These are phyloP conservation scores for Ambrosia hybrid DNA, from an alignment of 140 eudicot species.

Conservation along the genomic window DNA sequence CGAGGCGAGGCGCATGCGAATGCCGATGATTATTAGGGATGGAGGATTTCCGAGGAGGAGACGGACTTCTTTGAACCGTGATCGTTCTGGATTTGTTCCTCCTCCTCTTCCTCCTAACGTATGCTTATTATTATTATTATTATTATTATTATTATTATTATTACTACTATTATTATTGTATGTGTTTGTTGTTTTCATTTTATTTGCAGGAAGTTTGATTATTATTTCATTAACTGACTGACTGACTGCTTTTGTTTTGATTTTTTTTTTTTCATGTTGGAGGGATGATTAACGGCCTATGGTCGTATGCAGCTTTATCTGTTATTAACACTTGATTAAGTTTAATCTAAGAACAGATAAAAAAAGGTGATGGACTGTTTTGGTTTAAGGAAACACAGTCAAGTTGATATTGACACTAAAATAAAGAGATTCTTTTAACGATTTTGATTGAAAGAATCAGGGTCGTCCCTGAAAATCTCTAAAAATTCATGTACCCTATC, in stretches of 20 bases:
- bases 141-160: background rate
- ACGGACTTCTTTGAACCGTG: background rate
- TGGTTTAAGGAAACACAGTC: too few relatives aligned
- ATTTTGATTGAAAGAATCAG: too few relatives aligned
- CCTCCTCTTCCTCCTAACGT: slow-evolving; percentile 59
- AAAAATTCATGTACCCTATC: too few relatives aligned
- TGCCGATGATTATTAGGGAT: too few relatives aligned
- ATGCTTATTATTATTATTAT: background rate
- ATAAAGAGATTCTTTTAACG: background rate
- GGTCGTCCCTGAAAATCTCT: too few relatives aligned
- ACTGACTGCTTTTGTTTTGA: background rate
- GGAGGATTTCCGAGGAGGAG: slow-evolving; percentile 5
- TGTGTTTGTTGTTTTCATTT: background rate
- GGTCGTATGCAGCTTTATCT: background rate
- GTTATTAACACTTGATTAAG: background rate
- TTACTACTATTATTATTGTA: too few relatives aligned
- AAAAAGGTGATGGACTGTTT: slow-evolving; percentile 6
- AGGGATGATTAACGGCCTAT: background rate
- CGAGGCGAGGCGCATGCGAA: slow-evolving; percentile 13
- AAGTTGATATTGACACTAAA: too few relatives aligned
- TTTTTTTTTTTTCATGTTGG: background rate
- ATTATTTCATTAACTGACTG: too few relatives aligned
- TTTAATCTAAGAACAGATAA: background rate
- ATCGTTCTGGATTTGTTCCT: slow-evolving; percentile 41
- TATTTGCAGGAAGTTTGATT: background rate